Evolutionary conservation across 495 filamentous ascomycete genomes (phyloP).

Genomic region (Hapsidospora chrysogenum): DNA sequence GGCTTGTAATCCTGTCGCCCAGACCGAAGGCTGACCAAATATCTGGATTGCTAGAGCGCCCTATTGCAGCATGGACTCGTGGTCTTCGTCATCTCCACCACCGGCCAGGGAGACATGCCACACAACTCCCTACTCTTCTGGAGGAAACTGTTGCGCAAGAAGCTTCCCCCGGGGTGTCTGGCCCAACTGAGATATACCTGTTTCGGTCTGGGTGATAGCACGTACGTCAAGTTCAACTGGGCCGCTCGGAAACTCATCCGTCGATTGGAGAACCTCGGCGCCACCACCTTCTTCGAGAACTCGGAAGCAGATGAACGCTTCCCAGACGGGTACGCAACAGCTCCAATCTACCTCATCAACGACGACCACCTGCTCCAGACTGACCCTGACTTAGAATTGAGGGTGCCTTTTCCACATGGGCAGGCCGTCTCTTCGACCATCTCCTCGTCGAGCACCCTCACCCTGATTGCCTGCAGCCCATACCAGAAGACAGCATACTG

Average conservation of each 20-base stretch:
- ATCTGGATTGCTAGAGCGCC: conserved; percentile 15
- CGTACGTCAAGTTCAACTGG: conserved; percentile 94
- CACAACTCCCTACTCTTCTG: conserved; percentile 66
- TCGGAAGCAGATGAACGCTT: conserved; percentile 90
- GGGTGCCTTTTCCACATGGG: conserved; percentile 69
- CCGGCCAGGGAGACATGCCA: conserved; percentile 87
- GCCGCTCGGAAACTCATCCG: conserved; percentile 77
- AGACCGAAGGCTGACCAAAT: neutral
- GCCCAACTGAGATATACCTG: conserved; percentile 50
- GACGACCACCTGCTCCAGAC: neutral
- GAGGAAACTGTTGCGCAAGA: conserved; percentile 65
- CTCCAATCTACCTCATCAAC: neutral
- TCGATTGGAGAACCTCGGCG: conserved; percentile 72
- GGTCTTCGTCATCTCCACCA: conserved; percentile 75
- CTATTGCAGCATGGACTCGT: conserved; percentile 40
- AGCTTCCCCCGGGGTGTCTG: conserved; percentile 55
- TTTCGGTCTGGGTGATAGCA: conserved; percentile 89
- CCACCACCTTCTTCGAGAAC: conserved; percentile 52
- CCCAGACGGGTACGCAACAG: conserved; percentile 61
- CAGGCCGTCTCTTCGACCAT: conserved; percentile 40
- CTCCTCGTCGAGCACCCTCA: conserved; percentile 56
- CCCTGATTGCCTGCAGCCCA: conserved; percentile 42
- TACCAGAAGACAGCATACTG: conserved; percentile 60
- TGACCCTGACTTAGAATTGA: conserved; percentile 33
- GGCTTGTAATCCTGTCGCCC: conserved; percentile 13